Evolutionary conservation across 345 rosid species (phyloP).

Genomic region (Hypericum perforatum): DNA sequence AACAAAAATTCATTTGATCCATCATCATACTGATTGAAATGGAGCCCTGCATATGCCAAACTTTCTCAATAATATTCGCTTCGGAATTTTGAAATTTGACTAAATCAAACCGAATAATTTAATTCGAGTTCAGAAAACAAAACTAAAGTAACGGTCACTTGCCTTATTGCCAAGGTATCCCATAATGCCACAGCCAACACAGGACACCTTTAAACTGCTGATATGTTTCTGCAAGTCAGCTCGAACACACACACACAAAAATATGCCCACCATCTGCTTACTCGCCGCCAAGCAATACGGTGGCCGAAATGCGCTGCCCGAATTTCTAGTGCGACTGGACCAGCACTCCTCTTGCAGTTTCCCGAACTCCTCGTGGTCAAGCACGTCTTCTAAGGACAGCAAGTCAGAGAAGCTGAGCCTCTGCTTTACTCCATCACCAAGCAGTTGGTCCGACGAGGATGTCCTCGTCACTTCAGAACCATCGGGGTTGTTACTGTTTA

Average conservation of each 20-base stretch:
- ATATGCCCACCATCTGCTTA: constrained; percentile 95
- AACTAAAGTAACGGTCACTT: not conserved
- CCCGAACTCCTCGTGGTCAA: constrained; percentile 25
- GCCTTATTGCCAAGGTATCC: constrained; percentile 89
- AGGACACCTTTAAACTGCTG: constrained; percentile 62
- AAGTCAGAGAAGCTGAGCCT: constrained; percentile 54
- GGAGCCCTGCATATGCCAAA: constrained; percentile 48
- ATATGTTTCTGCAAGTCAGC: constrained; percentile 47
- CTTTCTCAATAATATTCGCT: not conserved
- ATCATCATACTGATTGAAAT: constrained; percentile 77
- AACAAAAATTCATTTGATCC: constrained; percentile 60
- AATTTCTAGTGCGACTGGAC: constrained; percentile 10
- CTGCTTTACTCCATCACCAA: constrained; percentile 12
- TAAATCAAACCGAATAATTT: too few relatives aligned
- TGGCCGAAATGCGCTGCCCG: constrained; percentile 19
- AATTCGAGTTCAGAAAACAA: not conserved
- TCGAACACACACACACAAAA: constrained; percentile 78
- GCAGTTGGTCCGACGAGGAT: constrained; percentile 7
- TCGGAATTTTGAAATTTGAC: not conserved
- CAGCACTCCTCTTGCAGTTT: constrained; percentile 24
- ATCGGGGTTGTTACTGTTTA: constrained; percentile 30
- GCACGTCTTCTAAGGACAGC: constrained; percentile 37
- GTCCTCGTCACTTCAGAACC: constrained; percentile 9
- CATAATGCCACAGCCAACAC: constrained; percentile 94
- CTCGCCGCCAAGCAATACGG: constrained; percentile 65